Evolutionary conservation across 23 red algal species (phyloP), one percentile per base, ranked within the genome.

Genomic region (Gracilariopsis chorda): DNA sequence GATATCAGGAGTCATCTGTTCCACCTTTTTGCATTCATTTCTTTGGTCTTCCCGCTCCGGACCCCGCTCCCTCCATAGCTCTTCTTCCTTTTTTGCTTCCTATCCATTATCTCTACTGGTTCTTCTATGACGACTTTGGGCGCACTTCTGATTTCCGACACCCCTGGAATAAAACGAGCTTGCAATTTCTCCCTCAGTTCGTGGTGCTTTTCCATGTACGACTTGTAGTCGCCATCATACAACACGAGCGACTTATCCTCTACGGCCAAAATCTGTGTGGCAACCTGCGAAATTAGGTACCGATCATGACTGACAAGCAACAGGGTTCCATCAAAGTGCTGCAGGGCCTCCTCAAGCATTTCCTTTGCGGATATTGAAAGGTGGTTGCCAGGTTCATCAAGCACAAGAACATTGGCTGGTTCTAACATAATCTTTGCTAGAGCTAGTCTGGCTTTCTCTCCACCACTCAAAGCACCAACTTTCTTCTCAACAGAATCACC

Each of bases 361-460:
- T 98, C 97, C 42, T 92, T 95, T 25, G 92, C 97, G 19, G 78
- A 81, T 43, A 95, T 95, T 52, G 94, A 94, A 36, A 98, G 77
- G 48, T 98, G 97, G 58, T 98, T 98, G 40, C 82, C 87, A 39
- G 97, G 97, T 70, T 98, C 97, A 57, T 98, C 97, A n/a, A 98
- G 88, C 33, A 98, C 88, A 14, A 98, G 74, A 11, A 98, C 55
- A 91, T 98, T 98, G 17, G 94, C 88, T 47, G 97, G 97, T 60
- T 94, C 74, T 8, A 98, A 70, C 93, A 98, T 94, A 11, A 98
- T 95, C 48, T 98, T 98, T 23, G 90, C 93, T 11, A 98, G 83
- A 7, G 97, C 97, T 46, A 98, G 65, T 7, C 97, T 77, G 13
- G 97, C 97, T 71, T 98, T 98, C 30, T 98, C 97, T 36, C 97